Base-by-base conservation (phyloP, 768 basidiomycete species). In the Termitomyces sp. region DNA sequence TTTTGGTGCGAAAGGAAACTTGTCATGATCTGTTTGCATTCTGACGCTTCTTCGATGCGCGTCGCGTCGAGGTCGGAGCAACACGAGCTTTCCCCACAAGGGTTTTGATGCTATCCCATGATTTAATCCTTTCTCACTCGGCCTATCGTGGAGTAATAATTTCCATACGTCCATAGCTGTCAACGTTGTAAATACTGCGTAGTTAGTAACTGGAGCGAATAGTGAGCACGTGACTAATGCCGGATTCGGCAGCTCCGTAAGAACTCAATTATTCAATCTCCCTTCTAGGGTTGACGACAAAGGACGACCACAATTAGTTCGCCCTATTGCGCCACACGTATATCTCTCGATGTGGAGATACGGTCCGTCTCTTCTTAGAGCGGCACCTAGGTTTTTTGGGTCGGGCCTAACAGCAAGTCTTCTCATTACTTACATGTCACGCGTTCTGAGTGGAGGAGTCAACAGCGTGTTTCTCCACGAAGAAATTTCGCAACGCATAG, bases 401-500 rank as follows among this genome's bases (percentile, higher is more conserved):
- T 34, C 24, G 12, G 26, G 24, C 28, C 15, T 46, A 46, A n/a
- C 54, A 24, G 54, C 31, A 34, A 33, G 54, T 55, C 33, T 36
- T 45, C 33, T 33, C 18, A 36, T 46, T n/a, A 16, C 16, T 28
- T 36, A 45, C 31, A 42, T 22, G 33, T 16, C 1, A 18, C 41
- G 33, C 12, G 4, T 54, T 45, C 41, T 41, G 13, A 54, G 20
- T 45, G 5, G 15, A 54, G 44, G 44, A 45, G 5, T 29, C 26
- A 52, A 41, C 45, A 49, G 57, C 51, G 20, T 45, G 26, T 22
- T 39, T 36, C 39, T 12, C 13, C 24, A 28, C 50, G 44, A 34
- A 29, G 6, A n/a, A 28, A 28, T 29, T 57, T 57, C 5, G 51
- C 56, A 28, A 57, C 59, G 18, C 62, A 60, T 49, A 26, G 60